These are phyloP conservation scores for Annulohypoxylon bovei DNA, from an alignment of 495 filamentous ascomycete species.

Conservation along the genomic window DNA sequence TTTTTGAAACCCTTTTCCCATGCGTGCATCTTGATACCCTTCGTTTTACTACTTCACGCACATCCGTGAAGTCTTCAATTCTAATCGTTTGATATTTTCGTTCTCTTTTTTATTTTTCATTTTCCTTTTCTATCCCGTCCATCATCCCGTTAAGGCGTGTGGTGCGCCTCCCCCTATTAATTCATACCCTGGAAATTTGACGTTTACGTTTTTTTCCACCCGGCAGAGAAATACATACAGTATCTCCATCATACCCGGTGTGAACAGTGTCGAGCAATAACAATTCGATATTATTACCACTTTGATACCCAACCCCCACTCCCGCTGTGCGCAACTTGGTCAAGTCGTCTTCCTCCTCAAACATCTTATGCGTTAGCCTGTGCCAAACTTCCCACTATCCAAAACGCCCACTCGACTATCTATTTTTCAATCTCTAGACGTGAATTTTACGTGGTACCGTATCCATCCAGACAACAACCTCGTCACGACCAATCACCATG, in stretches of 20 bases:
- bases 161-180: conserved; percentile 19
- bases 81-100: conserved; percentile 33
- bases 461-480: conserved; percentile 12
- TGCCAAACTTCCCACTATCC: conserved; percentile 34
- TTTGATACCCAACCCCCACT: conserved; percentile 47
- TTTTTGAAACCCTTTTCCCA: conserved; percentile 35
- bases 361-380: conserved; percentile 28
- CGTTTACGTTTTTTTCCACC: conserved; percentile 13
- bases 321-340: conserved; percentile 39
- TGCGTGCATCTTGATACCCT: conserved; percentile 43
- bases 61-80: conserved; percentile 35
- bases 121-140: conserved; percentile 14
- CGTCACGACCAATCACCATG: conserved; percentile 52
- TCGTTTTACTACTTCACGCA: conserved; percentile 30
- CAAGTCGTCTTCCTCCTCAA: conserved; percentile 28
- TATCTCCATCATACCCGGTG: conserved; percentile 25
- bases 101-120: conserved; percentile 21
- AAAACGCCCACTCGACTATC: conserved; percentile 19
- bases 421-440: conserved; percentile 12
- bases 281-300: conserved; percentile 44
- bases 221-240: conserved; percentile 19
- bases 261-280: conserved; percentile 34
- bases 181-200: conserved; percentile 18
- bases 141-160: conserved; percentile 29
- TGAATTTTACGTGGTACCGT: conserved; percentile 11